Evolutionary conservation across 2,329 filamentous ascomycete genomes (phyloP).

Genomic region (Talaromyces sp.): DNA sequence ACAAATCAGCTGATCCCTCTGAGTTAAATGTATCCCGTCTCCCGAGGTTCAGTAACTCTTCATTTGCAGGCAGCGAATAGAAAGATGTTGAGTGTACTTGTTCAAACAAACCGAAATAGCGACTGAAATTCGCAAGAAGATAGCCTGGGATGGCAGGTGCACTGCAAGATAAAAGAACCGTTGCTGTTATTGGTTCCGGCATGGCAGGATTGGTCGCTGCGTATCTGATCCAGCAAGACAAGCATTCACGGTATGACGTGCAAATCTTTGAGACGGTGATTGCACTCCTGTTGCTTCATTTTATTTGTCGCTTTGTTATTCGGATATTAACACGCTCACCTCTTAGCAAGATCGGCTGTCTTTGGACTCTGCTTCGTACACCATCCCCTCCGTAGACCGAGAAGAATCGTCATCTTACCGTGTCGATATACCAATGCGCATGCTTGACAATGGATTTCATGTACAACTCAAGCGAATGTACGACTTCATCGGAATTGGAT

Average conservation of each 20-base stretch:
- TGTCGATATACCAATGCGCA: slow-evolving; percentile 51
- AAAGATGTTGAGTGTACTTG: too few relatives aligned
- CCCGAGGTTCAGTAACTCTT: too few relatives aligned
- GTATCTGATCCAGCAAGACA: slow-evolving; percentile 44
- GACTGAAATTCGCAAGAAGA: too few relatives aligned
- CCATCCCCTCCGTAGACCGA: slow-evolving; percentile 24
- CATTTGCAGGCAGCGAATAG: too few relatives aligned
- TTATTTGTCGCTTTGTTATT: not conserved
- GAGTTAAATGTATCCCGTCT: too few relatives aligned
- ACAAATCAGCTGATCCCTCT: too few relatives aligned
- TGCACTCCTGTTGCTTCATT: not conserved
- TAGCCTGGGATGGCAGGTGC: not conserved
- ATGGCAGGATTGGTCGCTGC: slow-evolving; percentile 50
- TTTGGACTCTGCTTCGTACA: slow-evolving; percentile 45
- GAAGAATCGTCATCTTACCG: not conserved
- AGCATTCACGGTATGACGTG: slow-evolving; percentile 40
- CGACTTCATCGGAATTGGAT: slow-evolving; percentile 50
- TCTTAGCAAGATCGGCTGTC: slow-evolving; percentile 42
- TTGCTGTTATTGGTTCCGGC: slow-evolving; percentile 49
- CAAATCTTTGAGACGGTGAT: slow-evolving; percentile 46
- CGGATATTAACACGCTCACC: slow-evolving; percentile 15
- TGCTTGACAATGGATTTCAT: slow-evolving; percentile 54
- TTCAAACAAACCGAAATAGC: too few relatives aligned
- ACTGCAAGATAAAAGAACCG: slow-evolving; percentile 22
- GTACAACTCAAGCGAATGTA: slow-evolving; percentile 56